Evolutionary conservation across 1,284 basidiomycete species (phyloP).

Genomic region (Coniferiporia weirii): DNA sequence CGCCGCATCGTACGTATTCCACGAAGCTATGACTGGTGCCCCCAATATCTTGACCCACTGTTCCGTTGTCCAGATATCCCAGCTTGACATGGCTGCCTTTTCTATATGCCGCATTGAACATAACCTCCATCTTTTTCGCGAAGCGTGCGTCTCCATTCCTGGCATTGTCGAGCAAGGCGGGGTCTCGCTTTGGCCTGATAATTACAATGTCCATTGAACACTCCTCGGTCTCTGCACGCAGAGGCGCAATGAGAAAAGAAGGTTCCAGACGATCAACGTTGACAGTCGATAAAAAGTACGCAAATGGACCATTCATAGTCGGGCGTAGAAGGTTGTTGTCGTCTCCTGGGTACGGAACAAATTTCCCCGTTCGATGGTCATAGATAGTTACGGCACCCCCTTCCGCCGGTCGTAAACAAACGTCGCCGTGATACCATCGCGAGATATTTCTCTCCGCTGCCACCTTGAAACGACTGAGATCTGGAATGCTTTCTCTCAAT

Average conservation of each 20-base stretch:
- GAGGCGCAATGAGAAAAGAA: constrained; percentile 70
- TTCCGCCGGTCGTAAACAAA: constrained; percentile 47
- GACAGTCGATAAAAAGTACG: constrained; percentile 79
- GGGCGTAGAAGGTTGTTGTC: constrained; percentile 23
- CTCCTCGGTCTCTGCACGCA: constrained; percentile 34
- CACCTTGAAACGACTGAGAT: constrained; percentile 81
- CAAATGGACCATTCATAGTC: constrained; percentile 72
- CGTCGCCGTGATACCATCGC: constrained; percentile 65
- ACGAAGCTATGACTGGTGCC: constrained; percentile 25
- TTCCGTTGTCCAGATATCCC: constrained; percentile 48
- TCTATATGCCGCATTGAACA: constrained; percentile 65
- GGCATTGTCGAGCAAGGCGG: constrained; percentile 38
- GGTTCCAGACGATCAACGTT: constrained; percentile 84
- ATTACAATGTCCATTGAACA: constrained; percentile 72
- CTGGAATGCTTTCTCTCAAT: constrained; percentile 64
- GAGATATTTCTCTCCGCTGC: constrained; percentile 75
- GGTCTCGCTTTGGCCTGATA: constrained; percentile 77
- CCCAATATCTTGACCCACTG: constrained; percentile 17
- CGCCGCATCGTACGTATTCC: constrained; percentile 66
- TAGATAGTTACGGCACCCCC: constrained; percentile 53
- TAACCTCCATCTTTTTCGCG: constrained; percentile 41
- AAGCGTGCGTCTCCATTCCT: constrained; percentile 40
- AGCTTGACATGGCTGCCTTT: constrained; percentile 66
- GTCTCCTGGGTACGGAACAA: constrained; percentile 41
- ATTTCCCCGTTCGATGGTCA: constrained; percentile 44